Base-by-base conservation (phyloP, 495 filamentous ascomycete species). In the Aspergillus mulundensis region DNA sequence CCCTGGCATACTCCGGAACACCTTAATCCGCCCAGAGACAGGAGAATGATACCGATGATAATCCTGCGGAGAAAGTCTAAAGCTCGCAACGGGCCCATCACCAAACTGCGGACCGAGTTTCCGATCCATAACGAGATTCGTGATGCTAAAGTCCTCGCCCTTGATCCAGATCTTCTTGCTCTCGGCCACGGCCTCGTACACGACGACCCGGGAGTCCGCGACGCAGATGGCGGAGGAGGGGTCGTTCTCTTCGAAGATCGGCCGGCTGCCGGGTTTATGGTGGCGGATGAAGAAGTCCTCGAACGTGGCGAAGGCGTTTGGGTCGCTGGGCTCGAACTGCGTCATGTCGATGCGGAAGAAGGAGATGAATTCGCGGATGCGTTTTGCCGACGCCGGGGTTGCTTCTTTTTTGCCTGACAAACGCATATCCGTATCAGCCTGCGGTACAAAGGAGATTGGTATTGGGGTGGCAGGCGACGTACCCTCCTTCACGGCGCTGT, bases 11-110 rank as follows among this genome's bases (percentile, higher is more conserved):
- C 66, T 63, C 18, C 59, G 65, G 43, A 69, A 64, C 14, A 49
- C 42, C 44, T 57, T 61, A 20, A 78, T 66, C 15, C 34, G 66
- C 0, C 73, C 76, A 0, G 61, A 56, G 6, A 79, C 68, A 1
- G 78, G 78, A 4, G 68, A 66, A 59, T 80, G 77, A 65, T 71
- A 76, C 28, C 77, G 71, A 53, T 79, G 77, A 45, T 81, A 80
- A 59, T 79, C 72, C 53, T 72, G 72, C 7, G 75, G 68, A 6
- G 63, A 65, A 0, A 81, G 58, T 20, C 73, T 66, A 19, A 74
- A 71, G 58, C 72, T 73, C 34, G 70, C 72, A 40, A 77, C 63
- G 2, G 70, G 65, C 0, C 74, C 77, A 23, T 72, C 71, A 5
- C 60, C 64, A 49, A 74, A 79, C 14, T 52, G 36, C 2, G 56